phyloP scores from a whole-genome alignment of 225 moss, liverwort and hornwort species.

The Physcomitrellopsis africana region DNA sequence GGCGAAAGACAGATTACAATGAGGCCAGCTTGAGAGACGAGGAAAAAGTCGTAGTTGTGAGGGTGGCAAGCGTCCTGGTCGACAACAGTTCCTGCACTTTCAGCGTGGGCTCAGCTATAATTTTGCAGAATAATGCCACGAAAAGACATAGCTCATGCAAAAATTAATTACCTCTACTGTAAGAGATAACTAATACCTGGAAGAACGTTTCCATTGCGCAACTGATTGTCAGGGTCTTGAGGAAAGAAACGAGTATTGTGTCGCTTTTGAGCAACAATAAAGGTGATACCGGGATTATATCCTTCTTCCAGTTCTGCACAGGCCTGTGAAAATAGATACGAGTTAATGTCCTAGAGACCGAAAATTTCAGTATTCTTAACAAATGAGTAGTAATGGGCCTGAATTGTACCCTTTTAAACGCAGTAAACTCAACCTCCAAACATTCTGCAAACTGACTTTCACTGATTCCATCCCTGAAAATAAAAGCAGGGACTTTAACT shows the following conservation, averaged over 20 bases:
- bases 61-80: constrained; percentile 91
- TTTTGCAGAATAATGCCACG: not conserved
- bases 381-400: not conserved
- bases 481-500: not conserved
- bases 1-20: constrained; percentile 51
- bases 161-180: too few species aligned
- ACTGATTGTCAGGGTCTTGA: constrained; percentile 17
- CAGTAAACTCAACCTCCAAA: constrained; percentile 68
- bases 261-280: constrained; percentile 90
- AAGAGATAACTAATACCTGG: constrained; percentile 54
- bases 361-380: not conserved
- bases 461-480: constrained; percentile 83
- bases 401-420: constrained; percentile 65
- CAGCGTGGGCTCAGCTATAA: not conserved
- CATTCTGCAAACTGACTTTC: constrained; percentile 91
- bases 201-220: constrained; percentile 65
- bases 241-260: constrained; percentile 97
- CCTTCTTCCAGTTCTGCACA: constrained; percentile 50
- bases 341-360: not conserved
- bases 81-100: constrained; percentile 76
- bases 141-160: not conserved
- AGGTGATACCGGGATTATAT: constrained; percentile 80
- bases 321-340: constrained; percentile 41
- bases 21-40: constrained; percentile 77
- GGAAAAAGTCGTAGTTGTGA: constrained; percentile 85